Evolutionary conservation across 176 grass and related monocot genomes (phyloP).

Genomic region (Aegilops speltoides): DNA sequence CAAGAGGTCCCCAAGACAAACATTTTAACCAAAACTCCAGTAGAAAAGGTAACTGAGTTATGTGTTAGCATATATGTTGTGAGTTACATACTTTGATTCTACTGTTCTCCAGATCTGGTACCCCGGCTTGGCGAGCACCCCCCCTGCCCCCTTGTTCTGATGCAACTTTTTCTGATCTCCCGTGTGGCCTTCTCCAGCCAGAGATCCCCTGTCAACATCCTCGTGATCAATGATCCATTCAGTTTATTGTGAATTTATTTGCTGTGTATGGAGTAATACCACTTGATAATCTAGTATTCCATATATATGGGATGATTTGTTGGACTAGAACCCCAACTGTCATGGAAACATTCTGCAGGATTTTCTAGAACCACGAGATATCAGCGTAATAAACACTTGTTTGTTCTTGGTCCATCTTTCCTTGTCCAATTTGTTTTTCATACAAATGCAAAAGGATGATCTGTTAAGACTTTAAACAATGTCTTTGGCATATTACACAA

Average conservation of each 20-base stretch:
- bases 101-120: not conserved
- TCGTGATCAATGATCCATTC: not conserved
- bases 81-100: not conserved
- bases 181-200: not conserved
- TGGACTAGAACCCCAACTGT: not conserved
- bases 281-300: not conserved
- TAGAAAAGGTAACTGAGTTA: not conserved
- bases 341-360: not conserved
- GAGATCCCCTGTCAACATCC: not conserved
- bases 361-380: not conserved
- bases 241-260: not conserved
- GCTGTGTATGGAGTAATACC: not conserved
- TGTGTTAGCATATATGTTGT: not conserved
- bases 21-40: conserved; percentile 5
- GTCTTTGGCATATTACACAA: not conserved
- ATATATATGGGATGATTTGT: not conserved
- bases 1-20: not conserved
- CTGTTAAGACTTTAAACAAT: not conserved
- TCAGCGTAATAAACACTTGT: not conserved
- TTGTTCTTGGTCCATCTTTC: not conserved
- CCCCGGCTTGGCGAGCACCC: not conserved
- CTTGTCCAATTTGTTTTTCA: not conserved
- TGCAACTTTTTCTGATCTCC: not conserved
- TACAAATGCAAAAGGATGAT: not conserved
- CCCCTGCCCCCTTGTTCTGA: not conserved